Conservation (phyloP, 495 filamentous ascomycete genomes). For the Penicillium egyptiacum region DNA sequence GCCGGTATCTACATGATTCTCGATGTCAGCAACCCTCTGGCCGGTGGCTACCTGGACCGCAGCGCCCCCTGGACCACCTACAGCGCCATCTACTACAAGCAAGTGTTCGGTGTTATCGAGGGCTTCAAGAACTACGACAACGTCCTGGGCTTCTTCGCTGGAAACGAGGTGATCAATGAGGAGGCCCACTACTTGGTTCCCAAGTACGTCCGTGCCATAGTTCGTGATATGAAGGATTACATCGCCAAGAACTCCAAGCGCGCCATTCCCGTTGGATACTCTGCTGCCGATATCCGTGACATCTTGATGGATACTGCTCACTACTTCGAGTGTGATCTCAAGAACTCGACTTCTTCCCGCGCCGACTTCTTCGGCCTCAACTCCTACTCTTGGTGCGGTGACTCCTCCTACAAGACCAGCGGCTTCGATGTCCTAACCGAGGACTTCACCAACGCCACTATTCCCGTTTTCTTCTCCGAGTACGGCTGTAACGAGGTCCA, state of each 20-base stretch:
- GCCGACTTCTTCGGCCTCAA: conserved; percentile 92
- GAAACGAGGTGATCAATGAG: conserved; percentile 91
- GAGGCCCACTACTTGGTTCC: conserved; percentile 40
- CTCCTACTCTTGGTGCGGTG: conserved; percentile 93
- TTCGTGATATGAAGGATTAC: conserved; percentile 85
- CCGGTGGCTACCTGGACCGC: conserved; percentile 72
- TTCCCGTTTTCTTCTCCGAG: conserved; percentile 95
- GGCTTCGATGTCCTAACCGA: conserved; percentile 70
- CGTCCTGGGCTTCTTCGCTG: conserved; percentile 85
- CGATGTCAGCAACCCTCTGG: conserved; percentile 91
- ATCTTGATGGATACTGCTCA: conserved; percentile 76
- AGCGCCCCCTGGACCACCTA: conserved; percentile 68
- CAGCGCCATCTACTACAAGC: conserved; percentile 69
- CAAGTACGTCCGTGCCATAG: conserved; percentile 60
- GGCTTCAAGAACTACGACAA: conserved; percentile 94
- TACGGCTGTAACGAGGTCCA: conserved; percentile 85
- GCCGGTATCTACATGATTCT: conserved; percentile 70
- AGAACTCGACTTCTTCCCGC: conserved; percentile 62
- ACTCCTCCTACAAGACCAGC: conserved; percentile 65
- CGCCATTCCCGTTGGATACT: conserved; percentile 83
- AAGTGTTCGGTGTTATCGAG: conserved; percentile 88
- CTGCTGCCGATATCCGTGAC: conserved; percentile 85
- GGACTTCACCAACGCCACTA: conserved; percentile 67
- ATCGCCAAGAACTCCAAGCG: conserved; percentile 69
- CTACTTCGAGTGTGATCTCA: conserved; percentile 79